Base-by-base conservation (phyloP, 2,329 filamentous ascomycete genomes). In the Zymoseptoria crescenta region DNA sequence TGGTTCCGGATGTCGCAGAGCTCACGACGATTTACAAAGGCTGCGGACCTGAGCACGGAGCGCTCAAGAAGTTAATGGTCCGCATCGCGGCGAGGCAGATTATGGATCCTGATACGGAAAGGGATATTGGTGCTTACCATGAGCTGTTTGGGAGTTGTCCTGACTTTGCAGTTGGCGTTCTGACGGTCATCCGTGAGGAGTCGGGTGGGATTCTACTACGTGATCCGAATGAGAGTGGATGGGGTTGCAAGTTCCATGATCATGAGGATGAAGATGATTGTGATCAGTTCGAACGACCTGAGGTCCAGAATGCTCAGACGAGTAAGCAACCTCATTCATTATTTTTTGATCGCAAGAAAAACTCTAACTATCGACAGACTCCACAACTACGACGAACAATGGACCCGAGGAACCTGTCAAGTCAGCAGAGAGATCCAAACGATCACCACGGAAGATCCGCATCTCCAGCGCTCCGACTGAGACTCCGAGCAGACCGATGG, bases 41-140 rank as follows among this genome's bases (percentile, higher is more conserved):
- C 54, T 45, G 35, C 35, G 78, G 76, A 30, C 74, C 76, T 3
- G 55, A 63, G 2, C 72, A 68, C 3, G 80, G 77, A 56, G 78
- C 79, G 1, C 82, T 82, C 66, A 73, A 79, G 41, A 73, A 68
- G 29, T 71, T 82, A 20, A 79, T 82, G 75, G 77, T 77, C 56
- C 73, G 75, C 61, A 82, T 83, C 53, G 80, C 80, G n/a, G 80
- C 80, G 4, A 73, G 80, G 27, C 80, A 83, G 69, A 80, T 82
- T 61, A 82, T 83, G 80, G 80, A 82, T 63, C 80, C 80, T 0
- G 78, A 76, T 29, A 76, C 72, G 56, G 74, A 80, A 49, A 75
- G 76, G 58, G 75, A 81, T 65, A 76, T 79, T 2, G 74, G 77
- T 27, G 75, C 73, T 3, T 83, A 83, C 64, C 75, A 76, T 45